These are phyloP conservation scores for Arabidopsis thaliana DNA, from an alignment of 345 rosid species.

Conservation along the genomic window TAIR10.1 NC_003075.7:17948001-17948500, in stretches of 20 bases:
- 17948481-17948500: constrained; percentile 59
- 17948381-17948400: constrained; percentile 69
- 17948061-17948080: neutral
- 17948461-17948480: constrained; percentile 44
- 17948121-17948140: neutral
- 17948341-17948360: constrained; percentile 60
- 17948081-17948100: neutral
- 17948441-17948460: neutral
- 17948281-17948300: constrained; percentile 50
- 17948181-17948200: constrained; percentile 15
- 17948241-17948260: neutral
- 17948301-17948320: constrained; percentile 44
- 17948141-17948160: neutral
- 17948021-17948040: too few relatives aligned
- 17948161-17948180: neutral
- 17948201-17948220: neutral
- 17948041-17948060: neutral
- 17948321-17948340: constrained; percentile 44
- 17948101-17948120: neutral
- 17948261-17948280: neutral
- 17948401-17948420: constrained; percentile 46
- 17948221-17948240: neutral
- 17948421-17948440: neutral
- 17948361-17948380: constrained; percentile 58
- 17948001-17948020: too few relatives aligned